A percentile compares a stretch with the other conserved stretches of the same genome.
These are phyloP conservation scores for Rhizopogon parksii DNA, from an alignment of 1,284 basidiomycete species.

Conservation along the genomic window DNA sequence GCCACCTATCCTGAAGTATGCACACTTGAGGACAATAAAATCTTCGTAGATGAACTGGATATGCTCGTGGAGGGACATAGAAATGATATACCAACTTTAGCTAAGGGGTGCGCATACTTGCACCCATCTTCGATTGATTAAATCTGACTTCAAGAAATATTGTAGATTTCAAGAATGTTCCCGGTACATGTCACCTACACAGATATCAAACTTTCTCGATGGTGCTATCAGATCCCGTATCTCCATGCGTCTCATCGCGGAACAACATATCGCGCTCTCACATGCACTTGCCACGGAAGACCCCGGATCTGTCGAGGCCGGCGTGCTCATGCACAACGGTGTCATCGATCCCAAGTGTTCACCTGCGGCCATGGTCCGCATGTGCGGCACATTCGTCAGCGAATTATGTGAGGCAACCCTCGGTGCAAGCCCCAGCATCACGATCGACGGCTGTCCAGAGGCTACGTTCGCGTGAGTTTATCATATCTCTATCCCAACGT, in stretches of 20 bases:
- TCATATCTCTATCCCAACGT: slow-evolving; percentile 10
- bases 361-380: slow-evolving; percentile 62
- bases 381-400: slow-evolving; percentile 75
- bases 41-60: slow-evolving; percentile 63
- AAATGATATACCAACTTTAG: slow-evolving; percentile 85
- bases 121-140: slow-evolving; percentile 17
- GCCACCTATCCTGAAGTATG: slow-evolving; percentile 63
- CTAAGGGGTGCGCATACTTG: slow-evolving; percentile 58
- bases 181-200: slow-evolving; percentile 72
- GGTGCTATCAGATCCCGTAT: slow-evolving; percentile 83
- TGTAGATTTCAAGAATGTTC: slow-evolving; percentile 80
- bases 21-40: slow-evolving; percentile 62
- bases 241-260: slow-evolving; percentile 83
- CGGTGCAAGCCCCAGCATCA: slow-evolving; percentile 60
- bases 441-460: slow-evolving; percentile 63
- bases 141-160: slow-evolving; percentile 6
- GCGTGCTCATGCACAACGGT: slow-evolving; percentile 40
- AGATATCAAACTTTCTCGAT: slow-evolving; percentile 77
- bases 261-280: slow-evolving; percentile 85
- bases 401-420: slow-evolving; percentile 85
- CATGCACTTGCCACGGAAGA: slow-evolving; percentile 43
- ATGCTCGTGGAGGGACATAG: slow-evolving; percentile 72
- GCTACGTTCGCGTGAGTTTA: slow-evolving; percentile 70
- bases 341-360: slow-evolving; percentile 67
- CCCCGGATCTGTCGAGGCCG: slow-evolving; percentile 16